Evolutionary conservation across 2,329 filamentous ascomycete species (phyloP).

Genomic region (Huntiella savannae): DNA sequence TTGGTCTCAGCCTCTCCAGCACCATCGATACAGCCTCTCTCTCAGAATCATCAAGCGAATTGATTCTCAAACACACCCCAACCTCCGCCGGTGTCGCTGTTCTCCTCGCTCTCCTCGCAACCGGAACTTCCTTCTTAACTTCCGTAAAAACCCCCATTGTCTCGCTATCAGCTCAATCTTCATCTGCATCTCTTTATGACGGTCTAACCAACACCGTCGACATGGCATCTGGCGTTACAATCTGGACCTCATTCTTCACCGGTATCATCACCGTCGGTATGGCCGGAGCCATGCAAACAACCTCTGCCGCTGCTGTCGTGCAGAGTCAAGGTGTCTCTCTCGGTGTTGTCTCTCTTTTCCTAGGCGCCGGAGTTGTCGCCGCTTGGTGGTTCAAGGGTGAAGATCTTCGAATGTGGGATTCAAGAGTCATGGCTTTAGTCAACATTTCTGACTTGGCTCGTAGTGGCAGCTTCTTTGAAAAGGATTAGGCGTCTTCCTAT

Average conservation of each 20-base stretch:
- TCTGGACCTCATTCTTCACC: constrained; percentile 22
- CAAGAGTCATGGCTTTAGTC: constrained; percentile 27
- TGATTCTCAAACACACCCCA: constrained; percentile 15
- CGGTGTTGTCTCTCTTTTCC: constrained; percentile 22
- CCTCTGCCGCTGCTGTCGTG: constrained; percentile 18
- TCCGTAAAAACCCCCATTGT: constrained; percentile 24
- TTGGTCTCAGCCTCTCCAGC: not conserved
- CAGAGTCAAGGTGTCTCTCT: constrained; percentile 23
- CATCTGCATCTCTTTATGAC: constrained; percentile 26
- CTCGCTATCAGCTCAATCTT: constrained; percentile 29
- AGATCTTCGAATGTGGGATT: constrained; percentile 24
- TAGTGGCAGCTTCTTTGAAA: constrained; percentile 27
- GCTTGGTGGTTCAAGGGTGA: constrained; percentile 27
- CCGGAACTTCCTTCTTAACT: constrained; percentile 23
- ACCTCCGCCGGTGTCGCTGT: constrained; percentile 25
- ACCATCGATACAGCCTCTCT: constrained; percentile 14
- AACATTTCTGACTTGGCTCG: constrained; percentile 25
- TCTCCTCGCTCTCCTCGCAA: constrained; percentile 28
- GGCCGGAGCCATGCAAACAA: constrained; percentile 20
- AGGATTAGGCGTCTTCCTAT: constrained; percentile 16
- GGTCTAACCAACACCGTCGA: constrained; percentile 28
- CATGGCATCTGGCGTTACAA: constrained; percentile 26
- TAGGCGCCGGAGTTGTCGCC: constrained; percentile 18
- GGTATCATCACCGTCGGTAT: constrained; percentile 26
- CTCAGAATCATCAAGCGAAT: constrained; percentile 15